Base-by-base conservation (phyloP, 2,329 filamentous ascomycete genomes). In the Neonectria magnoliae region DNA sequence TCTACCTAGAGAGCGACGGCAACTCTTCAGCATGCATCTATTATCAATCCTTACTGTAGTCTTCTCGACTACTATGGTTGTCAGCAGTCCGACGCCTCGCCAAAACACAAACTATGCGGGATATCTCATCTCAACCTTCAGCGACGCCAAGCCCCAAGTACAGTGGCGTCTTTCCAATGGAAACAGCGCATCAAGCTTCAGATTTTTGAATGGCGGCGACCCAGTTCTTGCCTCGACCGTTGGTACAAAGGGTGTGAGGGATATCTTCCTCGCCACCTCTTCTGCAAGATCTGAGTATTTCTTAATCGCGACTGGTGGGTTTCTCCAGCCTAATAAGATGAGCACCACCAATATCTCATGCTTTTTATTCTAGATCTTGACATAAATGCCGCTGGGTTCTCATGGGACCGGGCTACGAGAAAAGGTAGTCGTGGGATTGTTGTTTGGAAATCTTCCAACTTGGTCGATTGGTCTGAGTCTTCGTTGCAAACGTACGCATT, bases 401-500 rank as follows among this genome's bases (percentile, higher is more conserved):
- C 72, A 4, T 80, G 78, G 79, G 77, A 80, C 57, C 48, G 57
- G 45, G 78, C 76, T 1, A 79, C 77, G 1, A 73, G 78, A 16
- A 70, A 73, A 0, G 78, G 79, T 10, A 80, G 78, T 53, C 76
- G 74, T 0, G 76, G 77, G 0, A 69, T 81, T 31, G 76, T 80
- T 8, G 70, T 81, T 4, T 81, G 78, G 78, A 77, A 73, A 14
- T 81, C 79, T 0, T 70, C 70, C 20, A 69, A 81, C 54, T 60
- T 79, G 9, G 70, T 80, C 2, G 67, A 77, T 55, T 81, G 78
- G 79, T 78, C 78, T 9, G 42, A 41, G 25, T 50, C 60, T 14
- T 54, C 55, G 13, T 33, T 63, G 42, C 47, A 50, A 41, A 63
- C 47, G 60, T 59, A 55, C 44, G 60, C 10, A 44, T 25, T 5